phyloP scores from a whole-genome alignment of 345 rosid species.

The Mangifera indica region DNA sequence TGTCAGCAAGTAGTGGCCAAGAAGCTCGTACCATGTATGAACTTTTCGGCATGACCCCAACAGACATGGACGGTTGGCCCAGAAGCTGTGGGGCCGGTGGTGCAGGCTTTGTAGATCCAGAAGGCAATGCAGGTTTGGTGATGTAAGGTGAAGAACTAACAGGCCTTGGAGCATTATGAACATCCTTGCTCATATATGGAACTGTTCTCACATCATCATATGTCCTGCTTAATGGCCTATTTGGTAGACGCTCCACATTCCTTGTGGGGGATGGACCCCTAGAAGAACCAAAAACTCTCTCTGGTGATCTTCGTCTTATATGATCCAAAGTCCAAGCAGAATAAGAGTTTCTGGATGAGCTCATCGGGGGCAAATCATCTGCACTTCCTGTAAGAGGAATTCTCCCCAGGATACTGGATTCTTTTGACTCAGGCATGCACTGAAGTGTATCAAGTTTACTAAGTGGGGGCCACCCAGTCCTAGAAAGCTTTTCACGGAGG shows the following conservation, averaged over 20 bases:
- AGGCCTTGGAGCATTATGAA: conserved; percentile 49
- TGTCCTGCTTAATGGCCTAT: conserved; percentile 53
- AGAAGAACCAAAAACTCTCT: conserved; percentile 47
- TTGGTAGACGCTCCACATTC: conserved; percentile 41
- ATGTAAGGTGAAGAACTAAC: conserved; percentile 43
- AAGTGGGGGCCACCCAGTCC: conserved; percentile 44
- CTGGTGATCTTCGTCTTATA: conserved; percentile 69
- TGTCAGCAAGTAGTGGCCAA: conserved; percentile 7
- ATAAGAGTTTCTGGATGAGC: conserved; percentile 51
- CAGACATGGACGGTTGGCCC: conserved; percentile 52
- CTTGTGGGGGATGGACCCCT: conserved; percentile 66
- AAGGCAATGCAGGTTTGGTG: conserved; percentile 52
- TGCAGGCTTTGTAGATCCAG: conserved; percentile 50
- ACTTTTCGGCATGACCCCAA: conserved; percentile 44
- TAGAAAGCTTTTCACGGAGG: conserved; percentile 76
- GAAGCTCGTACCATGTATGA: conserved; percentile 50
- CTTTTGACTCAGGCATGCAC: conserved; percentile 49
- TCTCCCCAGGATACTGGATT: conserved; percentile 34
- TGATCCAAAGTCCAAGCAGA: conserved; percentile 71
- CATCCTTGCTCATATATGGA: conserved; percentile 60
- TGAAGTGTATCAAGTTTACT: conserved; percentile 36
- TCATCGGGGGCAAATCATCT: conserved; percentile 45
- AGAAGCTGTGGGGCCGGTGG: conserved; percentile 38
- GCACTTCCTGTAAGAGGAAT: conserved; percentile 55
- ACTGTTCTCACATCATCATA: conserved; percentile 55